These are phyloP conservation scores for Friedmanniomyces endolithicus DNA, from an alignment of 495 filamentous ascomycete species.

Conservation along the genomic window DNA sequence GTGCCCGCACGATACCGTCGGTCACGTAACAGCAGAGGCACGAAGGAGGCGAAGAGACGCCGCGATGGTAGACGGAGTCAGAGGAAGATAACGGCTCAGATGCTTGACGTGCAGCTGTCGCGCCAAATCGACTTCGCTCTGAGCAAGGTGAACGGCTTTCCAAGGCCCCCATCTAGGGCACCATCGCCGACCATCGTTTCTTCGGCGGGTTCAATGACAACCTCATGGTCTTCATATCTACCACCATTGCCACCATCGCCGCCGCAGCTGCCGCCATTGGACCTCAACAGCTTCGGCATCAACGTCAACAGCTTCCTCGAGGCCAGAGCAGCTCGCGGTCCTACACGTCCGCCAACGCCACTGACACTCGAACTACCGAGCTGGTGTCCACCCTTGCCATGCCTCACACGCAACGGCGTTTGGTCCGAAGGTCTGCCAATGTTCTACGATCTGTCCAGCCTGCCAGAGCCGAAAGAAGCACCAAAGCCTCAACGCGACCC, in stretches of 20 bases:
- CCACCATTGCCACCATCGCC: constrained; percentile 1
- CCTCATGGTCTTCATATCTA: background rate
- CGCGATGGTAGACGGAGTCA: constrained; percentile 8
- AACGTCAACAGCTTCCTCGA: constrained; percentile 1
- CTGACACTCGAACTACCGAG: background rate
- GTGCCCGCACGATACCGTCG: constrained; percentile 1
- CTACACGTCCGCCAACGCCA: background rate
- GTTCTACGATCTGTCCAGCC: constrained; percentile 13
- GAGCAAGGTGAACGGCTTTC: background rate
- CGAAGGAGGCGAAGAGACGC: constrained; percentile 11
- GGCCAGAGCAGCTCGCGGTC: background rate
- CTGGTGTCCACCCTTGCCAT: constrained; percentile 14
- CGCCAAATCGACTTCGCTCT: constrained; percentile 13
- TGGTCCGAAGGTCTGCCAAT: constrained; percentile 1
- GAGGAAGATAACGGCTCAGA: constrained; percentile 7
- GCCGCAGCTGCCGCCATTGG: constrained; percentile 2
- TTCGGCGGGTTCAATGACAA: background rate
- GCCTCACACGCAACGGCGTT: background rate
- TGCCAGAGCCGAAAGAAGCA: constrained; percentile 8
- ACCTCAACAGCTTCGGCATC: constrained; percentile 5
- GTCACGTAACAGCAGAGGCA: constrained; percentile 4
- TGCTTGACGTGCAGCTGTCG: constrained; percentile 16
- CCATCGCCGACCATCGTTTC: background rate
- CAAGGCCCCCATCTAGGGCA: background rate
- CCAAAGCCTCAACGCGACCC: background rate